Evolutionary conservation across 768 basidiomycete genomes (phyloP), one percentile per base, ranked within the genome.

Genomic region (Dentipellis sp.): DNA sequence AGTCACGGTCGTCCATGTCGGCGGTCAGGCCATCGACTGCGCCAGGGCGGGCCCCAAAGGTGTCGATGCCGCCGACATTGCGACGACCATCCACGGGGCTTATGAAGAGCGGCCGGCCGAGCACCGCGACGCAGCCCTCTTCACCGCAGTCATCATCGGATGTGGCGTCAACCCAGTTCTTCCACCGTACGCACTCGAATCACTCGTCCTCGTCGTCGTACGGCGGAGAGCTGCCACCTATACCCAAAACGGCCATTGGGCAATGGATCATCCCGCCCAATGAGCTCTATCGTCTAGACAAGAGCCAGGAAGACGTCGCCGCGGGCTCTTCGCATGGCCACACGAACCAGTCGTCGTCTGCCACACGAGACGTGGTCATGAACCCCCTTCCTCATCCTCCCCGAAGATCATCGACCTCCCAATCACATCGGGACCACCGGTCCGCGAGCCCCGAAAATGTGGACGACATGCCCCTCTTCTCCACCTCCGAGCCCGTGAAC

Each of bases 71-170:
- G 19, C 35, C 54, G 34, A 19, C 29, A 40, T 19, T 6, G 10
- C 35, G 40, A 38, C 58, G 40, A 29, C 36, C 56, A n/a, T 37
- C 37, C 10, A 23, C 52, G 11, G 58, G 59, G 48, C 42, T 45
- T 45, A n/a, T 58, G 12, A 54, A 46, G 19, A 59, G 55, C 23
- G 58, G 68, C 2, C 70, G 75, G 14, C 75, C 74, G 0, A 79
- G 77, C 58, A 76, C 75, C n/a, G 42, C 42, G n/a, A 45, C 42
- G 19, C 42, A 19, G 6, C 81, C 84, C 0, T 81, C 86, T 0
- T 87, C 84, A 1, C 82, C 83, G 6, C 74, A 76, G 50, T 80
- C 79, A 2, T 80, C 78, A 2, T 81, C 83, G 45, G 73, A 79
- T 17, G 78, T 78, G 2, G 81, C 81, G 1, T 69, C 75, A 0